phyloP scores from a whole-genome alignment of 2,329 filamentous ascomycete species.

The Xylariaceae sp. region DNA sequence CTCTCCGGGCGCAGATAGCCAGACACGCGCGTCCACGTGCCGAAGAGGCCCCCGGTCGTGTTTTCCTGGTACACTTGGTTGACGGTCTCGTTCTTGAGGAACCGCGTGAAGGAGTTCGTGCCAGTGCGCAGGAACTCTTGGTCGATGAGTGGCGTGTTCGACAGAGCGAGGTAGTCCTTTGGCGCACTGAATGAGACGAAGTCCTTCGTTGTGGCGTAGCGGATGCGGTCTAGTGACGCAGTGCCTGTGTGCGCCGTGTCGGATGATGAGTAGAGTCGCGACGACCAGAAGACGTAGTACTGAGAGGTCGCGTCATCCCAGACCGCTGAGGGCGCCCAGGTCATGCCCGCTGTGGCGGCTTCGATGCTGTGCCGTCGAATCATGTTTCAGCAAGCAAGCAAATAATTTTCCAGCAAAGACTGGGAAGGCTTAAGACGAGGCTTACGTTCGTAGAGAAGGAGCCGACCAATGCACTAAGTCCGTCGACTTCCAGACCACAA shows the following conservation, averaged over 20 bases:
- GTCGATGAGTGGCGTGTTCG: slow-evolving; percentile 55
- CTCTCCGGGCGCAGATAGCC: slow-evolving; percentile 44
- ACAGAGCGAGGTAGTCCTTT: slow-evolving; percentile 50
- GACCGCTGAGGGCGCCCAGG: slow-evolving; percentile 48
- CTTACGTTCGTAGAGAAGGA: slow-evolving; percentile 33
- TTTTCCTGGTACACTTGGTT: slow-evolving; percentile 57
- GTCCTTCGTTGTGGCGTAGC: slow-evolving; percentile 58
- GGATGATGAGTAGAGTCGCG: slow-evolving; percentile 49
- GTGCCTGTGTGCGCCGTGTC: slow-evolving; percentile 54
- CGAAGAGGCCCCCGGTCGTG: slow-evolving; percentile 53
- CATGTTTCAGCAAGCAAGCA: neutral
- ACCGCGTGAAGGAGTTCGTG: slow-evolving; percentile 49
- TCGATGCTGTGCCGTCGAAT: slow-evolving; percentile 39
- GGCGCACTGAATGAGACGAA: slow-evolving; percentile 56
- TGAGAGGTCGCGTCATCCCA: slow-evolving; percentile 45
- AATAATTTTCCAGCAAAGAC: too few species aligned
- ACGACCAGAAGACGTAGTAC: slow-evolving; percentile 58
- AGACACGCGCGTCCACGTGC: slow-evolving; percentile 51
- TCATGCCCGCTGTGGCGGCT: slow-evolving; percentile 45
- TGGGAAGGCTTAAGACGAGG: too few species aligned
- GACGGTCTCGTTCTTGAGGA: slow-evolving; percentile 58
- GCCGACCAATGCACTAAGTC: slow-evolving; percentile 46
- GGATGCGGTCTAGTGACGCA: slow-evolving; percentile 50
- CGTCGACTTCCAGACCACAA: slow-evolving; percentile 48
- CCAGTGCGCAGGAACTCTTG: slow-evolving; percentile 53